Evolutionary conservation across 2,329 filamentous ascomycete genomes (phyloP), one percentile per base, ranked within the genome.

Genomic region (Capronia americana): DNA sequence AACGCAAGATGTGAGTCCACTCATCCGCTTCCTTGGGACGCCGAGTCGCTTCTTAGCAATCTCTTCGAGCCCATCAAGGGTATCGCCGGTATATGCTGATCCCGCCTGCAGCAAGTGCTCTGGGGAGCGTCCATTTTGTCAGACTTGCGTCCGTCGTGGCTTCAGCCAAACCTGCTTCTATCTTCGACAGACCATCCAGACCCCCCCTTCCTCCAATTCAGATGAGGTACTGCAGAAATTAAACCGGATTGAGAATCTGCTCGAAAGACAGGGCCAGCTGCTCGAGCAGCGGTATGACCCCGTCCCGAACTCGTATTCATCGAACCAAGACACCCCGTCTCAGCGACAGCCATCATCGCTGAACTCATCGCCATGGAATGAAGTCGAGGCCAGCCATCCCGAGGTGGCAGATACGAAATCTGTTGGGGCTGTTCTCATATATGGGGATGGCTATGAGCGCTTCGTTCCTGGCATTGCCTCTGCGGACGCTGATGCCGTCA

Each of bases 71-170:
- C 17, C 3, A n/a, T 44, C 38, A 17, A 44, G 38, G 38, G 17
- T 10, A 51, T 51, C 26, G 48, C 24, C 48, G 10, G 48, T 12
- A 24, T 24, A 24, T 51, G 53, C 53, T 55, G 28, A 55, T 17
- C 12, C 10, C 24, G 28, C 24, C 28, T 55, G 28, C 28, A 55
- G 53, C 50, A 74, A 75, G 28, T 80, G 78, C 65, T 75, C 77
- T 26, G 78, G 78, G 26, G 77, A 78, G 67, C 73, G 73, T n/a
- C 73, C 74, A 14, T 78, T 78, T 24, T 80, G 78, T 53, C 74
- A 79, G 48, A 79, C 77, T 3, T 80, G 78, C 70, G 73, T 78
- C 10, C 74, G 76, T 17, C 75, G 78, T 26, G 78, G 78, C 7
- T 70, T 79, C 23, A 75, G 75, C 5, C 73, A 75, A 12, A 74